phyloP scores from a whole-genome alignment of 768 basidiomycete species.

The Scleroderma bovista region DNA sequence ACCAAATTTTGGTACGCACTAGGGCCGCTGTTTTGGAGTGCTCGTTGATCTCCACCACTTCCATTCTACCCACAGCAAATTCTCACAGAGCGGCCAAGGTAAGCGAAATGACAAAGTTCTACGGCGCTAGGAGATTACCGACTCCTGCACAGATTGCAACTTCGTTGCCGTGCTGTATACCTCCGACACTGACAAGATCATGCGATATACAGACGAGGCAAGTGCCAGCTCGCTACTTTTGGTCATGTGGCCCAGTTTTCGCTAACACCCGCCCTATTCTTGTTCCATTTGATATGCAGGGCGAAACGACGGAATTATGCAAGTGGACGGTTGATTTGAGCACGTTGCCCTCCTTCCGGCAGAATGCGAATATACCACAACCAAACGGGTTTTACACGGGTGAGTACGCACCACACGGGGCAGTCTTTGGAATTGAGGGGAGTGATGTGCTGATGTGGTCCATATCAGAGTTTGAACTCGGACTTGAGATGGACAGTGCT shows the following conservation, averaged over 20 bases:
- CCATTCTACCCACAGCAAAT: conserved; percentile 47
- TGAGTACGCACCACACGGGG: no score
- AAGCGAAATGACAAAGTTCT: not conserved
- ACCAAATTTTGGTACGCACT: conserved; percentile 73
- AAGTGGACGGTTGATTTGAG: conserved; percentile 86
- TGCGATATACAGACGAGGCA: conserved; percentile 81
- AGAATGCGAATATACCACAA: conserved; percentile 54
- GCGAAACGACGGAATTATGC: conserved; percentile 68
- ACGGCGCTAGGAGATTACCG: not conserved
- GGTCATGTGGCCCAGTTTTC: not conserved
- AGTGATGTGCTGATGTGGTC: not conserved
- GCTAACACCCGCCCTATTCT: not conserved
- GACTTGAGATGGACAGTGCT: conserved; percentile 77
- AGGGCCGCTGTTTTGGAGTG: not conserved
- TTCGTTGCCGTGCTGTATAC: conserved; percentile 84
- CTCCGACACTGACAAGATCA: conserved; percentile 64
- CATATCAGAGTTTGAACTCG: conserved; percentile 71
- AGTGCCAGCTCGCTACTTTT: conserved; percentile 10
- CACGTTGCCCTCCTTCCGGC: conserved; percentile 71
- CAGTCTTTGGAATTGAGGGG: not conserved
- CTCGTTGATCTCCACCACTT: conserved; percentile 2
- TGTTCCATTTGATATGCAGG: conserved; percentile 34
- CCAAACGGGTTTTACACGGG: conserved; percentile 75
- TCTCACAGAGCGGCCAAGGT: conserved; percentile 55
- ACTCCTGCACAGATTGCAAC: conserved; percentile 49